Base-by-base conservation (phyloP, 345 rosid species). In the Pelargonium nanum region DNA sequence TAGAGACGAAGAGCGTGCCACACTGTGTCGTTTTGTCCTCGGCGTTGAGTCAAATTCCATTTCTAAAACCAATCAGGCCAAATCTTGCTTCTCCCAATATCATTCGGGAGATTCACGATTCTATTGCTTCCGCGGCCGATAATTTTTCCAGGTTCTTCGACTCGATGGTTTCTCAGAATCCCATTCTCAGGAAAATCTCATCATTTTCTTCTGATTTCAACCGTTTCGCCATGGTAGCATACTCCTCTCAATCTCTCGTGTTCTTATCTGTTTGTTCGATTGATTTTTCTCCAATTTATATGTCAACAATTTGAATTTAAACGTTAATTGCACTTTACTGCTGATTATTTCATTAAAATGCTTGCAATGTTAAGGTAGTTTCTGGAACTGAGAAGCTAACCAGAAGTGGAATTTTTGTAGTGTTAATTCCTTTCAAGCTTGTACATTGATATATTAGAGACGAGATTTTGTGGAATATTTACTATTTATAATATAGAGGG, bases 131-230 rank as follows among this genome's bases (percentile, higher is more conserved):
- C 17, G 57, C 78, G 0, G 72, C 83, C 51, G 77, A 78, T 30
- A 69, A 75, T 44, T 72, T 74, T 53, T 17, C 74, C 50, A 73
- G 70, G 2, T 67, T 75, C 56, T 50, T 84, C 23, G 73, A 75
- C 51, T 62, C 67, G 0, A 34, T 89, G 6, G 83, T 78, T n/a
- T 77, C 80, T 45, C 73, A 53, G 60, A 86, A 77, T 66, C 87
- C 90, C 1, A 7, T 85, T 10, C 55, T 80, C 60, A 74, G 74
- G 56, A 81, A 73, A 53, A 50, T 81, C 15, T 55, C 74, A 56
- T 76, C 77, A 26, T 60, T 84, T 26, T 78, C 83, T 28, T 69
- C 83, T 19, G 77, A 77, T 54, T 77, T 81, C 64, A 73, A 58
- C 44, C 20, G 62, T 67, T 61, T 80, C 58, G 72, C 76, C 68